These are phyloP conservation scores for Meyerozyma guilliermondii DNA, from an alignment of 1,139 yeast genomes.

Conservation along the genomic window DNA sequence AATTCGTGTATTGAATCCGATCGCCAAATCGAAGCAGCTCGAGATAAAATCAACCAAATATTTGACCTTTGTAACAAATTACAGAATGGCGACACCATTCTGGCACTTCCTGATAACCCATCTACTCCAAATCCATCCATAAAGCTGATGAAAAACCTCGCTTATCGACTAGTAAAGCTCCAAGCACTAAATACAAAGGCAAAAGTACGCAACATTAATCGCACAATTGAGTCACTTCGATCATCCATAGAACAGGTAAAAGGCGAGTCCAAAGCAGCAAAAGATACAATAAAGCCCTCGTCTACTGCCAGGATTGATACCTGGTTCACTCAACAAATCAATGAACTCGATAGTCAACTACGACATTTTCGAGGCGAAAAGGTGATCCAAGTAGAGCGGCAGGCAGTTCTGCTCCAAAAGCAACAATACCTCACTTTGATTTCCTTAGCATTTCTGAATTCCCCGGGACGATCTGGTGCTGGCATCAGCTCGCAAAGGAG, in stretches of 20 bases:
- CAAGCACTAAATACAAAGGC: conserved; percentile 23
- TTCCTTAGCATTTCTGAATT: conserved; percentile 19
- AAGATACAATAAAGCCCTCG: conserved; percentile 1
- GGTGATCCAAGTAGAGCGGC: conserved; percentile 24
- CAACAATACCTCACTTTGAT: conserved; percentile 22
- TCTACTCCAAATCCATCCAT: conserved; percentile 21
- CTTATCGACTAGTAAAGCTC: conserved; percentile 40
- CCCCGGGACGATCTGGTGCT: not conserved
- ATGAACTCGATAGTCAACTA: conserved; percentile 10
- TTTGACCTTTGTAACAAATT: conserved; percentile 16
- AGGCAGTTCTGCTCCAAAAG: conserved; percentile 22
- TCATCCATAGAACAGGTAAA: conserved; percentile 6
- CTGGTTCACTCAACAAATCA: conserved; percentile 2
- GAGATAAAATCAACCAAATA: conserved; percentile 24
- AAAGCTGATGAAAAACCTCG: conserved; percentile 30
- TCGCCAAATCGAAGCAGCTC: conserved; percentile 13
- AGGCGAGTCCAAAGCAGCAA: conserved; percentile 7
- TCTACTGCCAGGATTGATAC: not conserved
- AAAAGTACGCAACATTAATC: conserved; percentile 20
- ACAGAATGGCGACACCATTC: conserved; percentile 9
- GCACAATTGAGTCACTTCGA: conserved; percentile 12
- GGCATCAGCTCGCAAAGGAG: conserved; percentile 6
- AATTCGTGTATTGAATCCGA: conserved; percentile 25
- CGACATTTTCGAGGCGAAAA: conserved; percentile 17
- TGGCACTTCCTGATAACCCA: conserved; percentile 5